Evolutionary conservation across 495 filamentous ascomycete genomes (phyloP), one percentile per base, ranked within the genome.

Genomic region (Talaromyces stipitatus): DNA sequence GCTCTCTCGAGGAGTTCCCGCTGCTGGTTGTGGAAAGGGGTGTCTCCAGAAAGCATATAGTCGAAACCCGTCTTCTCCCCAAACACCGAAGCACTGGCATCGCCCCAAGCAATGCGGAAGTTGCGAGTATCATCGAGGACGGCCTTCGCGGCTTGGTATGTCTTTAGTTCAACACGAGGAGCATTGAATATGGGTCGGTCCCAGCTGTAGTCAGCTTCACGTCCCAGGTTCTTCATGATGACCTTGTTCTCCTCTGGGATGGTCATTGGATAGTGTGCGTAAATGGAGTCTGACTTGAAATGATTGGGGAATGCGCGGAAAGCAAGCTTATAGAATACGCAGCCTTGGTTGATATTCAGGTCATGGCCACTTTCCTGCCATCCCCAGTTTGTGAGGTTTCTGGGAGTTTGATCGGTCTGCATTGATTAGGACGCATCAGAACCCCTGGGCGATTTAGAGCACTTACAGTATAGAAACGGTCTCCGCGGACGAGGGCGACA

Each of bases 251-350:
- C 90, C 28, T 69, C 62, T 9, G 88, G 87, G 23, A 88, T 84
- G 5, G 87, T 90, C 82, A 95, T 88, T 4, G 90, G 90, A 64
- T 88, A 94, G 62, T 91, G 87, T n/a, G 89, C 89, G 58, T 94
- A 95, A 57, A 92, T 83, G 1, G 88, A 91, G 69, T 94, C 86
- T 27, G 73, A 65, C 66, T 85, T 86, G 82, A 89, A 92, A 66
- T 85, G 82, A 60, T 86, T 81, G 2, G 90, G 90, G 78, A 95
- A 91, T 2, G 89, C 86, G 20, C 87, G 79, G 48, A 86, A 71
- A 51, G 90, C 85, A 53, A 95, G 76, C 73, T 92, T 95, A 74
- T 92, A 92, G 67, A 92, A 85, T 3, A 92, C 87, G 60, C 86
- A 90, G 20, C 90, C 90, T 63, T 92, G 83, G 63, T 91, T 83